Percentiles rank a stretch among this genome's conserved stretches.
Evolutionary conservation across 768 basidiomycete genomes (phyloP).

Genomic region (Gloeostereum incarnatum): DNA sequence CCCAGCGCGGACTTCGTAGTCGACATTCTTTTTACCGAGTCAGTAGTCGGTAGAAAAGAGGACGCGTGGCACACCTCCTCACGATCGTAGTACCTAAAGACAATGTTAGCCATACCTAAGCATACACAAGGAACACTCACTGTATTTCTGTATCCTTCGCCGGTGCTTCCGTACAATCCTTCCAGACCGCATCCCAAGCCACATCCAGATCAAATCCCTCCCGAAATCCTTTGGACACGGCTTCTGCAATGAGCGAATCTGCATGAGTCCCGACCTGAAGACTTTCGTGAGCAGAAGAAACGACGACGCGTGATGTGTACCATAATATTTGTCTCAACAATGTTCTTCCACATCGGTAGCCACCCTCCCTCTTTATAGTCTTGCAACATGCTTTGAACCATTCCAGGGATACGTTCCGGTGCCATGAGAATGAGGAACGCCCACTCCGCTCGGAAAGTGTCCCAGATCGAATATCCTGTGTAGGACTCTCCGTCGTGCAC

Average conservation of each 20-base stretch:
- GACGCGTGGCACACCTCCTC: slow-evolving; percentile 40
- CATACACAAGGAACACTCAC: slow-evolving; percentile 21
- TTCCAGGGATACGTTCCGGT: slow-evolving; percentile 66
- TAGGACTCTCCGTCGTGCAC: slow-evolving; percentile 64
- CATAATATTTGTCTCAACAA: slow-evolving; percentile 81
- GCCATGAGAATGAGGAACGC: slow-evolving; percentile 71
- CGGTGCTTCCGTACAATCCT: slow-evolving; percentile 62
- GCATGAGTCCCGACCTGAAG: slow-evolving; percentile 66
- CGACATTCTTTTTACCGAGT: slow-evolving; percentile 38
- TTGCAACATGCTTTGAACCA: slow-evolving; percentile 74
- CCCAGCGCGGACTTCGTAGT: slow-evolving; percentile 77
- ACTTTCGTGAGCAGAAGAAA: not conserved
- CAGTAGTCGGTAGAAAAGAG: not conserved
- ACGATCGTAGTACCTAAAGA: slow-evolving; percentile 54
- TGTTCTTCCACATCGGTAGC: slow-evolving; percentile 90
- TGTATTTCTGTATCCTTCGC: slow-evolving; percentile 38
- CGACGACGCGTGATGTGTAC: slow-evolving; percentile 17
- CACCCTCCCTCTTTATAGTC: slow-evolving; percentile 76
- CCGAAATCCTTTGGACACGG: slow-evolving; percentile 50
- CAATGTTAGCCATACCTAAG: slow-evolving; percentile 1
- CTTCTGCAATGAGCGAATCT: slow-evolving; percentile 69
- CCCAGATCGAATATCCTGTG: slow-evolving; percentile 78
- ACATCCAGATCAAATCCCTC: slow-evolving; percentile 50
- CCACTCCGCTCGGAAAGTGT: slow-evolving; percentile 74
- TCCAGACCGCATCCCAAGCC: slow-evolving; percentile 69